These are phyloP conservation scores for Agaricus blazei DNA, from an alignment of 768 basidiomycete species.

Conservation along the genomic window DNA sequence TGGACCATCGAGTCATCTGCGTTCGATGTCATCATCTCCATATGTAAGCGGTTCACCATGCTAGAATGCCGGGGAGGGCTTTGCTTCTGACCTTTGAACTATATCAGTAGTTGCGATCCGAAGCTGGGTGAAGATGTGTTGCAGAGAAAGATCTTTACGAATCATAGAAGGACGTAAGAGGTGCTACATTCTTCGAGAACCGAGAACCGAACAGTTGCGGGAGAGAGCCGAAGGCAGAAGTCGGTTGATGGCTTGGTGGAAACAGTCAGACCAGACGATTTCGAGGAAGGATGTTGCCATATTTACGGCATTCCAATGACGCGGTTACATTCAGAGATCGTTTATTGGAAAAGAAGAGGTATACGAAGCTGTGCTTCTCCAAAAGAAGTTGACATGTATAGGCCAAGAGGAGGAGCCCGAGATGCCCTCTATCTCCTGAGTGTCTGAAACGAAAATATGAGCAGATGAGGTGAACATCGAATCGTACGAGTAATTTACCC, in stretches of 20 bases:
- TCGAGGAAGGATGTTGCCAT: not conserved
- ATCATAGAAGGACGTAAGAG: not conserved
- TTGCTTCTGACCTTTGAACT: no score
- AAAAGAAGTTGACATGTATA: not conserved
- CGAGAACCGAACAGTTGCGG: not conserved
- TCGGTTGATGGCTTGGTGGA: no score
- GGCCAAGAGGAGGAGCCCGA: not conserved
- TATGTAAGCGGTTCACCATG: no score
- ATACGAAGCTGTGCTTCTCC: not conserved
- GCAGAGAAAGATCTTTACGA: not conserved
- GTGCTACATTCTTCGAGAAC: not conserved
- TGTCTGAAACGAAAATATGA: not conserved
- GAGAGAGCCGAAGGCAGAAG: not conserved
- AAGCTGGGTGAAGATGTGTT: not conserved
- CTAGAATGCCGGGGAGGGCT: no score
- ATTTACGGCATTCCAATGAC: no score
- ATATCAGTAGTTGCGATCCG: not conserved
- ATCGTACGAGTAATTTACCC: not conserved
- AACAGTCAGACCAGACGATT: no score
- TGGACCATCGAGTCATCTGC: no score
- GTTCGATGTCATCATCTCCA: no score
- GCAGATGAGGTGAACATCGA: not conserved
- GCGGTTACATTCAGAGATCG: not conserved
- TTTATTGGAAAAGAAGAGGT: not conserved
- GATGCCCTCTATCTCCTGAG: slow-evolving; percentile 1